These are phyloP conservation scores for Acacia concinna DNA, from an alignment of 331 rosid species.

Conservation along the genomic window DNA sequence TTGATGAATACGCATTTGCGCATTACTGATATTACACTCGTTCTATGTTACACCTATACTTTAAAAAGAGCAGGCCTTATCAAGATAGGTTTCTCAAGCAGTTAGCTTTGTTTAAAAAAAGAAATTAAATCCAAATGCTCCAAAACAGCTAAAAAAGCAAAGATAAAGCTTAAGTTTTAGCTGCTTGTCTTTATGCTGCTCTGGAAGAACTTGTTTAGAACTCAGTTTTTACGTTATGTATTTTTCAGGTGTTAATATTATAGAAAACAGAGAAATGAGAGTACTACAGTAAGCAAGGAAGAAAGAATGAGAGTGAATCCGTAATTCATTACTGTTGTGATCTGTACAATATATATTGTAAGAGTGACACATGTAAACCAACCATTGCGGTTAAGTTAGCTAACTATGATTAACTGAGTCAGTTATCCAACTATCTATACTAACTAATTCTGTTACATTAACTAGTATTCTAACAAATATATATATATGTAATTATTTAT, in stretches of 20 bases:
- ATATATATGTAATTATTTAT: too few species aligned
- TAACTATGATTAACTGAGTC: too few species aligned
- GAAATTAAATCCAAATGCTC: neutral
- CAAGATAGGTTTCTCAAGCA: neutral
- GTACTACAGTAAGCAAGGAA: too few species aligned
- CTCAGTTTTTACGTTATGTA: neutral
- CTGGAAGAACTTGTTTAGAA: neutral
- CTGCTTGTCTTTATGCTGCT: neutral
- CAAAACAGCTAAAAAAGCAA: neutral
- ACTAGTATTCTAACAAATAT: too few species aligned
- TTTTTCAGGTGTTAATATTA: neutral
- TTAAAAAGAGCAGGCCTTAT: neutral
- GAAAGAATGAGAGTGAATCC: too few species aligned
- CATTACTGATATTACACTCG: neutral
- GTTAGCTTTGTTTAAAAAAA: neutral
- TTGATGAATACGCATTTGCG: neutral
- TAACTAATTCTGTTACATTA: too few species aligned
- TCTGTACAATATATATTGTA: too few species aligned
- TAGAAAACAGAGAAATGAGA: too few species aligned
- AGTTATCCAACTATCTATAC: too few species aligned
- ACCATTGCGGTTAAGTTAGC: too few species aligned
- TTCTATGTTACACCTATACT: neutral
- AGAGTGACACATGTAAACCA: too few species aligned
- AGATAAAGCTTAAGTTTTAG: neutral
- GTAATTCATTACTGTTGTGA: too few species aligned